Conservation (phyloP, 768 basidiomycete genomes). For the Mycena galopus region DNA sequence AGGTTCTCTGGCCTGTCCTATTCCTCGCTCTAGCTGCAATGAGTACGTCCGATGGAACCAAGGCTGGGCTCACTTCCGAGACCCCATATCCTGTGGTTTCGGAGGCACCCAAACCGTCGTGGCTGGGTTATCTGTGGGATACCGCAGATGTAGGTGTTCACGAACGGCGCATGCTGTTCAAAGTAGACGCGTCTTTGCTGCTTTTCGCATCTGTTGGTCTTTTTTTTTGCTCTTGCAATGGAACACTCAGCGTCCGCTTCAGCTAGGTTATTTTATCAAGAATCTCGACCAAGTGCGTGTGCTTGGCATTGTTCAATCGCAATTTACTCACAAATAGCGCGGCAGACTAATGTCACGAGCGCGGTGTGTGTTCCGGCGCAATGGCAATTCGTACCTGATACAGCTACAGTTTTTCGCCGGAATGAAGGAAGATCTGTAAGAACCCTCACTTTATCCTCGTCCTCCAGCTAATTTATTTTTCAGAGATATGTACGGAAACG, state of each 20-base stretch:
- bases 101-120: constrained; percentile 23
- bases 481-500: constrained; percentile 33
- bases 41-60: constrained; percentile 6
- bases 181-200: constrained; percentile 36
- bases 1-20: background rate
- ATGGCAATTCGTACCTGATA: background rate
- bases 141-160: constrained; percentile 33
- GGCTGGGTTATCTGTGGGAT: constrained; percentile 38
- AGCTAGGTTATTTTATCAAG: constrained; percentile 40
- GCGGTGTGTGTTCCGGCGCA: background rate
- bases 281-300: constrained; percentile 37
- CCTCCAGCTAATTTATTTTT: background rate
- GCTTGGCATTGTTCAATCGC: background rate
- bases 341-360: constrained; percentile 34
- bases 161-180: constrained; percentile 36
- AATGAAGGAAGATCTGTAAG: constrained; percentile 37
- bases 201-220: constrained; percentile 36
- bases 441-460: background rate
- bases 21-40: background rate
- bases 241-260: background rate
- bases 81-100: background rate
- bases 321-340: background rate
- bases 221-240: background rate
- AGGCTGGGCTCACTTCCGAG: background rate
- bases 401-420: constrained; percentile 32